Evolutionary conservation across 768 basidiomycete species (phyloP), one percentile per base, ranked within the genome.

Genomic region (Xerocomus brunneocitrinus): DNA sequence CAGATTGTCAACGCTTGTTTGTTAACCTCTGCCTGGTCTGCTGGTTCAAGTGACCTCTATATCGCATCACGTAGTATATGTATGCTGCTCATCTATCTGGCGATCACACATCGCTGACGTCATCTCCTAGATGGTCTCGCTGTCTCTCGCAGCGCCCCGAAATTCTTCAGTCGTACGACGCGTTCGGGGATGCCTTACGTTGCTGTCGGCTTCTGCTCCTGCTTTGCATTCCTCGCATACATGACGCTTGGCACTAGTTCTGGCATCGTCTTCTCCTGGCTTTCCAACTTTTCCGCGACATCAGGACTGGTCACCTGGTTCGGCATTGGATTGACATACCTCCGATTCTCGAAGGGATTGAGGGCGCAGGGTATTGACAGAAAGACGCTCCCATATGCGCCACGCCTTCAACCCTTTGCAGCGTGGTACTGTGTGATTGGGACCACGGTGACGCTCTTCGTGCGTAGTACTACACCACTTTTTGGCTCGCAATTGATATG

Each of bases 101-200:
- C 2, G n/a, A 55, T 13, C 28, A 27, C 8, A 1, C 31, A 27
- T 1, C 1, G n/a, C 39, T 53, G 1, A 53, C 70, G 13, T n/a
- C 65, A 25, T 56, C 30, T 46, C 71, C 1, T 71, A 84, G 58
- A 84, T 58, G 78, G 79, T 58, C 74, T 85, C 14, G 76, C 83
- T 3, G 55, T 76, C 44, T 72, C 74, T n/a, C 76, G 78, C 1
- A 76, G 80, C 50, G 81, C 83, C 0, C 83, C 84, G 2, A 73
- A 67, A 49, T 61, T 84, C 46, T 83, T 85, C 50, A 44, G 61
- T 27, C 69, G 72, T 45, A 76, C 76, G 1, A 64, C 67, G 8
- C 57, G 56, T 9, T 53, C 60, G 4, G 73, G 82, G 35, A 59
- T 83, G 3, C 83, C 82, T 2, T 75, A 74, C 60, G 69, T 78